Base-by-base conservation (phyloP, 345 rosid genomes). In the Carallia brachiata region DNA sequence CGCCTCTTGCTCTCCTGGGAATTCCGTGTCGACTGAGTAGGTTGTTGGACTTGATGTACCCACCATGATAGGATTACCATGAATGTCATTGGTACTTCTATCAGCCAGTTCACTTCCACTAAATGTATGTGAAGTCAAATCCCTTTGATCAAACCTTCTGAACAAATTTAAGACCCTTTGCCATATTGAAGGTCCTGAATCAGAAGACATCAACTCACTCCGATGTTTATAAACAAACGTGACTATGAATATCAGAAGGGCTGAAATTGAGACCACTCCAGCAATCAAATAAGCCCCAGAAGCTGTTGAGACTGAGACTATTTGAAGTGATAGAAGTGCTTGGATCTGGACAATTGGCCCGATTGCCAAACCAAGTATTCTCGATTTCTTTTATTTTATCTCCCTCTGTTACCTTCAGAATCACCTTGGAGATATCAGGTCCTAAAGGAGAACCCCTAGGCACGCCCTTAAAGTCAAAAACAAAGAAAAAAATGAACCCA, bases 241-340 rank as follows among this genome's bases (percentile, higher is more conserved):
- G 47, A n/a, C 64, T 0, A 28, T 23, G 34, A 60, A 75, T 52
- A 65, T 59, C 2, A 70, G 8, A 32, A 75, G 63, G 19, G 79
- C 67, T 31, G 47, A 13, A 5, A 40, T 17, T 4, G 75, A 62
- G 60, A 61, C 72, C 27, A 62, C 2, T 55, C 79, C 79, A 0
- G 75, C 75, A 5, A 76, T 71, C 9, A 76, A 76, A 76, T 31
- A 76, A 54, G 2, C 79, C 75, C 75, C 69, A 67, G 65, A 76
- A 71, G 57, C 72, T 71, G 10, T 67, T 16, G 27, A 76, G 67
- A 53, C 79, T 34, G 2, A 76, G 72, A 30, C 65, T 71, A 9
- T n/a, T 28, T 0, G 75, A 44, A 55, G 79, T n/a, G 47, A 67
- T 36, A 17, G 69, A 44, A 28, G 69, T 44, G 50, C 27, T 55